Evolutionary conservation across 495 filamentous ascomycete species (phyloP), one percentile per base, ranked within the genome.

Genomic region (Diplogelasinospora grovesii): DNA sequence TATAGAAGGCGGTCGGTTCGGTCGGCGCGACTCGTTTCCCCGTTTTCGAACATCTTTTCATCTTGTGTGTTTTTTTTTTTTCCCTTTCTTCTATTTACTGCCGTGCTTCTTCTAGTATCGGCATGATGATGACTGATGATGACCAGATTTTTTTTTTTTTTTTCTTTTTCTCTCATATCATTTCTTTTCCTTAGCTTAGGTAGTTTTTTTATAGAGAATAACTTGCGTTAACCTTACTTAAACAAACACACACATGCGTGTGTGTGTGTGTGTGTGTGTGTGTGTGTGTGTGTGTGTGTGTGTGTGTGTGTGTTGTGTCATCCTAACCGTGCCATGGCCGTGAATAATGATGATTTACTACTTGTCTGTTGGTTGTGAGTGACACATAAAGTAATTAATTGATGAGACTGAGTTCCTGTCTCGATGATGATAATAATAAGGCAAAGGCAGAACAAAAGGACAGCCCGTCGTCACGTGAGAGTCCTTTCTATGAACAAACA

Each of bases 51-150:
- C 32, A 26, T 21, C 14, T 6, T 13, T 31, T 22, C 13, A n/a
- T 30, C 19, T 36, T 41, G 36, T 40, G 28, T 16, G 22, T 38
- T 29, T 35, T 39, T 32, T 36, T 7, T 20, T 39, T 43, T 9
- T 22, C 22, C 2, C 16, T 40, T 18, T 31, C 20, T 42, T 16
- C 27, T 45, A 13, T 30, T 39, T 39, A 9, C 34, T 22, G 11
- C 26, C n/a, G n/a, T n/a, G n/a, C n/a, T n/a, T n/a, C n/a, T n/a
- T n/a, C n/a, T n/a, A n/a, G n/a, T n/a, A n/a, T n/a, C n/a, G n/a
- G n/a, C n/a, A n/a, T n/a, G n/a, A 14, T 41, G 28, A 16, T 14
- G 11, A 36, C 31, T 13, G 14, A 26, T 11, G 16, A 29, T 22
- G 24, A 20, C 13, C 21, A 10, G 36, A 22, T 22, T 37, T 36